These are phyloP conservation scores for Rubia peregrina DNA, from an alignment of 305 asterid genomes.

Conservation along the genomic window DNA sequence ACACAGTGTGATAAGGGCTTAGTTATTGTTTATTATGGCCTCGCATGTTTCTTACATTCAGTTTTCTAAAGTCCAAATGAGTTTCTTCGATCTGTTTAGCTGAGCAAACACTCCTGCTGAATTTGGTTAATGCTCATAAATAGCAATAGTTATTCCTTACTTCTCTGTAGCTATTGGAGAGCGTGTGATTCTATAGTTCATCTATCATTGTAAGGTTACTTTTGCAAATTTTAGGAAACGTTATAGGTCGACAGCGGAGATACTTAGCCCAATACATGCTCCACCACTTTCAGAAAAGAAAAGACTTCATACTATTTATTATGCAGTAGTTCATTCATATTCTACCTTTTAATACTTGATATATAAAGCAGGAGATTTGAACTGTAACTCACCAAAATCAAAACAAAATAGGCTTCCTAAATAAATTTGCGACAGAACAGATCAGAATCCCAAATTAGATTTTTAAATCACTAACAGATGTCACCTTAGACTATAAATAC, in stretches of 20 bases:
- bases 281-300: background rate
- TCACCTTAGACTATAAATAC: background rate
- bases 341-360: background rate
- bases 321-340: background rate
- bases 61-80: too few species aligned
- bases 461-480: background rate
- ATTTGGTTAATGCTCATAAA: background rate
- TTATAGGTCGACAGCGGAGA: background rate
- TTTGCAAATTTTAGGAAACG: background rate
- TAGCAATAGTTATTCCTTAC: background rate
- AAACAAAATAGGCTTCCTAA: constrained; percentile 1
- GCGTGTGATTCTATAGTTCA: background rate
- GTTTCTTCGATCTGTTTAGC: too few species aligned
- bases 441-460: background rate
- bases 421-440: background rate
- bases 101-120: too few species aligned
- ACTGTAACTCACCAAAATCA: background rate
- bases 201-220: background rate
- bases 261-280: background rate
- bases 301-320: background rate
- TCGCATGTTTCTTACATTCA: too few species aligned
- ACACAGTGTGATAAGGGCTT: too few species aligned
- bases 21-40: too few species aligned
- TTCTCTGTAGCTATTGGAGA: background rate
- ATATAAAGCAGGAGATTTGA: background rate